Conservation (phyloP, 306 rosid genomes). For the Vachellia collinsii region DNA sequence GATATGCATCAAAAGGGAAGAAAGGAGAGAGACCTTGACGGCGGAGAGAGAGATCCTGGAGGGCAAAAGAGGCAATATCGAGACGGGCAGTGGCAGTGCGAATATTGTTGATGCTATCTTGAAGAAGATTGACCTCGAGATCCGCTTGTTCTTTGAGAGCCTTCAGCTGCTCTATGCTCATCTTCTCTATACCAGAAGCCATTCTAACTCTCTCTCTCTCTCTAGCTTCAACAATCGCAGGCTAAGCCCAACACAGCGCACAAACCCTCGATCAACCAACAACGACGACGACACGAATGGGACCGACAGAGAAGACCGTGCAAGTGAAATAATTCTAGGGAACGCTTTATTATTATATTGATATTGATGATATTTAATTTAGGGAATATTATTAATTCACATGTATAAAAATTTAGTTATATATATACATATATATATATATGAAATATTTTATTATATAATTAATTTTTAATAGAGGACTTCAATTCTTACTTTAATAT, state of each 20-base stretch:
- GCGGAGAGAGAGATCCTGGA: constrained; percentile 82
- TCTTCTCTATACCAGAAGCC: constrained; percentile 59
- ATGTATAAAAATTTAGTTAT: no score
- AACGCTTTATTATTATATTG: neutral
- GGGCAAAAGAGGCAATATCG: constrained; percentile 78
- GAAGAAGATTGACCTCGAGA: constrained; percentile 83
- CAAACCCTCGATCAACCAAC: neutral
- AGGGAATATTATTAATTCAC: no score
- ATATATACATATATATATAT: no score
- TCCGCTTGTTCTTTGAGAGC: constrained; percentile 83
- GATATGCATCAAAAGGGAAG: neutral
- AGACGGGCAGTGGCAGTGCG: constrained; percentile 91
- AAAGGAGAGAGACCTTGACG: constrained; percentile 48
- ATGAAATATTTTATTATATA: no score
- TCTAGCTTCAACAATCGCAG: neutral
- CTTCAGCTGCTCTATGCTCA: constrained; percentile 86
- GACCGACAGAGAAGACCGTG: neutral
- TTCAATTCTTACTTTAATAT: no score
- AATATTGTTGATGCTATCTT: constrained; percentile 82
- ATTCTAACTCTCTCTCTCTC: neutral
- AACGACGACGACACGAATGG: neutral
- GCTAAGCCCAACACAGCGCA: neutral
- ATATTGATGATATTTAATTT: no score
- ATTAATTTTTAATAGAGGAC: no score
- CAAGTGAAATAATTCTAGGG: neutral